Evolutionary conservation across 2,329 filamentous ascomycete species (phyloP).

Genomic region (Fusarium tanahbumbuense): DNA sequence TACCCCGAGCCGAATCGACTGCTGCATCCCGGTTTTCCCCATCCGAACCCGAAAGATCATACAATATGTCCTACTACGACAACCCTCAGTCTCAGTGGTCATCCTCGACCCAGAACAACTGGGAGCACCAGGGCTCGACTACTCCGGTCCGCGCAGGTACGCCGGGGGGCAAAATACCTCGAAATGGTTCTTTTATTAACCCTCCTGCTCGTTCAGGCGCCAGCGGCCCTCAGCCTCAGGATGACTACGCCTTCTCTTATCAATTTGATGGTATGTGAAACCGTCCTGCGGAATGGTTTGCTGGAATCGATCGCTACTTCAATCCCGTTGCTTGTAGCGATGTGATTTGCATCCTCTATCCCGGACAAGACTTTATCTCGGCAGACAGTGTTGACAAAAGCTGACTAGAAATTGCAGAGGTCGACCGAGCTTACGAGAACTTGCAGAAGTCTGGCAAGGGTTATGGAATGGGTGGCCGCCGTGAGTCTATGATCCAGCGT

Average conservation of each 20-base stretch:
- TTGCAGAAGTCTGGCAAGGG: conserved; percentile 96
- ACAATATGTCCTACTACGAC: conserved; percentile 60
- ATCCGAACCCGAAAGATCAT: conserved; percentile 24
- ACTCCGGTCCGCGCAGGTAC: conserved; percentile 57
- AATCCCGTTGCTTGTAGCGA: not conserved
- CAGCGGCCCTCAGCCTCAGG: conserved; percentile 78
- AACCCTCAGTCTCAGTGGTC: conserved; percentile 58
- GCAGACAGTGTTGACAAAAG: conserved; percentile 24
- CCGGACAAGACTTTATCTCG: not conserved
- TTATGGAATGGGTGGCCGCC: conserved; percentile 78
- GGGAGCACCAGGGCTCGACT: conserved; percentile 58
- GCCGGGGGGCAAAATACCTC: conserved; percentile 11
- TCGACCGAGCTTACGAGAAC: conserved; percentile 95
- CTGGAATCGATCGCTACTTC: not conserved
- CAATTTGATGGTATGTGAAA: conserved; percentile 86
- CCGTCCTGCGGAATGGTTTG: not conserved
- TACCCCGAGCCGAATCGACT: conserved; percentile 14
- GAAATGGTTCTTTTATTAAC: conserved; percentile 16
- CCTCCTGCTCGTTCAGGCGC: conserved; percentile 64
- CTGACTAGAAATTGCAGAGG: conserved; percentile 70
- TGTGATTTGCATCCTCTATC: not conserved
- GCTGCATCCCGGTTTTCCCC: conserved; percentile 32
- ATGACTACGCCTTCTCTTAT: conserved; percentile 84
- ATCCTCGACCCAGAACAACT: conserved; percentile 53
- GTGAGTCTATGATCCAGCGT: conserved; percentile 72